Evolutionary conservation across 805 yeast species (phyloP), one percentile per base, ranked within the genome.

Genomic region (Kuraishia cidri): DNA sequence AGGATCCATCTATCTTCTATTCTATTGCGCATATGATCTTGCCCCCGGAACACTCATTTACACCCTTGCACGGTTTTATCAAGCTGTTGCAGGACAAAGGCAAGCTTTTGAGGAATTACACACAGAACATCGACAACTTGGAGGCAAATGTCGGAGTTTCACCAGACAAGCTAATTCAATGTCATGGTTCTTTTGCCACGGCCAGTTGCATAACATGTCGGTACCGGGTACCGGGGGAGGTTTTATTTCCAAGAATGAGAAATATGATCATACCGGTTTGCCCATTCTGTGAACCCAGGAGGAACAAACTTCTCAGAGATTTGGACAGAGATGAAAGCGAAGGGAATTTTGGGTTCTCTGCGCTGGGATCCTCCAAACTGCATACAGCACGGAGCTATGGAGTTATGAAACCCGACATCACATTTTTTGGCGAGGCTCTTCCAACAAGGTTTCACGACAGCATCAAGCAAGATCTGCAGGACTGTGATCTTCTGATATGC

Each of bases 161-260:
- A 6, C 55, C 66, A 2, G 84, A 78, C 6, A 77, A 75, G 44
- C 52, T 82, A 40, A 81, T 87, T 16, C 95, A 86, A 55, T 87
- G 96, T 50, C 96, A 87, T 56, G 96, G 96, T 1, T 83, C 94
- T 2, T 87, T 87, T 56, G 95, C 94, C 0, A 70, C 73, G 0
- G 96, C 95, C 6, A 74, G 87, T 3, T 87, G 97, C 50, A 65
- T 77, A 23, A 76, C 88, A 3, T 87, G 97, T 52, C 67, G 72
- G 31, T 70, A 70, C 50, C 60, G 67, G 47, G 72, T 77, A 5
- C 70, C 72, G 2, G 96, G 96, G 12, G 72, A 69, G 32, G 64
- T 65, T 17, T 64, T 87, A 3, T 83, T 64, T 46, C 66, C 67
- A 10, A 72, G 70, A 34, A 75, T 87, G 26, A 61, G 79, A 41